These are phyloP conservation scores for Penicillium arizonense DNA, from an alignment of 495 filamentous ascomycete genomes.

Conservation along the genomic window DNA sequence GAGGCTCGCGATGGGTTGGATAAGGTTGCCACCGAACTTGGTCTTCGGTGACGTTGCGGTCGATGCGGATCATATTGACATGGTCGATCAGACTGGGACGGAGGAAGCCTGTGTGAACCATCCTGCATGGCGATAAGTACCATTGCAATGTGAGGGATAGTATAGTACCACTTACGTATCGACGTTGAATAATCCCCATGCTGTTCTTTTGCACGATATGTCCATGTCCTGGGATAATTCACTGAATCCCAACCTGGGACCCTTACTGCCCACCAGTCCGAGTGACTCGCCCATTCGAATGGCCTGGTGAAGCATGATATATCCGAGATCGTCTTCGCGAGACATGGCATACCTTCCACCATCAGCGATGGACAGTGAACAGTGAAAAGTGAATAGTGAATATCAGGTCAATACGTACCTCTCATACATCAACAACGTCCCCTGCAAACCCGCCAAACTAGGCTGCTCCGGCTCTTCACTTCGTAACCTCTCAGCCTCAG, in stretches of 20 bases:
- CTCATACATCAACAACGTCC: slow-evolving; percentile 42
- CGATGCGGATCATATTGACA: slow-evolving; percentile 32
- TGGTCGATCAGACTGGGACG: slow-evolving; percentile 36
- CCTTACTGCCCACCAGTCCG: slow-evolving; percentile 33
- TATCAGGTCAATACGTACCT: slow-evolving; percentile 17
- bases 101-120: slow-evolving; percentile 42
- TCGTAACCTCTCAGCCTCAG: slow-evolving; percentile 40
- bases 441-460: slow-evolving; percentile 39
- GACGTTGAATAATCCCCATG: slow-evolving; percentile 46
- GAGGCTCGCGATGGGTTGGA: slow-evolving; percentile 32
- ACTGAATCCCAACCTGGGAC: slow-evolving; percentile 13
- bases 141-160: background rate
- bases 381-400: no score
- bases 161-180: slow-evolving; percentile 34
- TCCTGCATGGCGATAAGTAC: slow-evolving; percentile 14
- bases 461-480: slow-evolving; percentile 20
- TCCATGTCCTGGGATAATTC: slow-evolving; percentile 35
- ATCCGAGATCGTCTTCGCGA: slow-evolving; percentile 41
- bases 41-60: slow-evolving; percentile 13
- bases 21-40: slow-evolving; percentile 36
- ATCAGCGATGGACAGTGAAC: background rate
- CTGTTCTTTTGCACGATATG: slow-evolving; percentile 32
- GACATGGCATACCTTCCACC: slow-evolving; percentile 38
- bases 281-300: slow-evolving; percentile 38
- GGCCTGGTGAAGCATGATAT: slow-evolving; percentile 42